A percentile compares a stretch with the other conserved stretches of the same genome.
Evolutionary conservation across 805 yeast genomes (phyloP).

Genomic region (Saccharomycopsis olivae): DNA sequence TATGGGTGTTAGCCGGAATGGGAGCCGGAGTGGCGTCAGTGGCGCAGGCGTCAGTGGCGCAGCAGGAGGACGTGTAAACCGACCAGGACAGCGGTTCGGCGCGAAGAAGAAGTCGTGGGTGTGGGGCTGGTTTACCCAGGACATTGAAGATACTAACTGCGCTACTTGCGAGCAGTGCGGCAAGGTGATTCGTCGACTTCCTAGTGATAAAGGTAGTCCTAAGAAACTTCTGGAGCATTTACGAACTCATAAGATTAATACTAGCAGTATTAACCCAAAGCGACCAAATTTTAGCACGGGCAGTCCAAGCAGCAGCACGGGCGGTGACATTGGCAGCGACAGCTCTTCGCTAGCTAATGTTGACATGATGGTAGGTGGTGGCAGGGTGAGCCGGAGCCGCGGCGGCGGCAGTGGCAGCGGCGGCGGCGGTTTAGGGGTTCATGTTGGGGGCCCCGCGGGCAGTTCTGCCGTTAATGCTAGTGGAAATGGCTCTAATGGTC

Average conservation of each 20-base stretch:
- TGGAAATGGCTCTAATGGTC: not conserved
- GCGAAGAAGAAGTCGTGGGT: conserved; percentile 56
- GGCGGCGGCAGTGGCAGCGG: not conserved
- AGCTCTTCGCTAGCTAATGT: too few species aligned
- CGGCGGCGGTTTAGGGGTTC: too few species aligned
- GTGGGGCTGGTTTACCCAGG: conserved; percentile 53
- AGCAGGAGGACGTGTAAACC: too few species aligned
- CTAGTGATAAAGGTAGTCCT: conserved; percentile 48
- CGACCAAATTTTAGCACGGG: conserved; percentile 21
- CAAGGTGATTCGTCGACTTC: conserved; percentile 35
- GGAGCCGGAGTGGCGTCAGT: too few species aligned
- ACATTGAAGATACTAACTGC: conserved; percentile 33
- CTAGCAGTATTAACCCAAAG: conserved; percentile 30
- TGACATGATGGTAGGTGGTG: too few species aligned
- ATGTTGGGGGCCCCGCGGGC: not conserved
- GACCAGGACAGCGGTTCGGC: conserved; percentile 48
- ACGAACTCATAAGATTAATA: conserved; percentile 40
- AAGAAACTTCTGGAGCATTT: conserved; percentile 49
- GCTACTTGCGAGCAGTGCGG: conserved; percentile 49
- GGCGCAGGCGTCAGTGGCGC: too few species aligned
- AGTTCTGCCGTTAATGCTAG: not conserved
- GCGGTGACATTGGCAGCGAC: too few species aligned
- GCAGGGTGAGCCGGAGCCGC: not conserved
- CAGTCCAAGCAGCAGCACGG: too few species aligned
- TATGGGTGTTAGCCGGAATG: too few species aligned